Evolutionary conservation across 805 yeast genomes (phyloP), one percentile per base, ranked within the genome.

Genomic region (Alloascoidea hylecoeti): DNA sequence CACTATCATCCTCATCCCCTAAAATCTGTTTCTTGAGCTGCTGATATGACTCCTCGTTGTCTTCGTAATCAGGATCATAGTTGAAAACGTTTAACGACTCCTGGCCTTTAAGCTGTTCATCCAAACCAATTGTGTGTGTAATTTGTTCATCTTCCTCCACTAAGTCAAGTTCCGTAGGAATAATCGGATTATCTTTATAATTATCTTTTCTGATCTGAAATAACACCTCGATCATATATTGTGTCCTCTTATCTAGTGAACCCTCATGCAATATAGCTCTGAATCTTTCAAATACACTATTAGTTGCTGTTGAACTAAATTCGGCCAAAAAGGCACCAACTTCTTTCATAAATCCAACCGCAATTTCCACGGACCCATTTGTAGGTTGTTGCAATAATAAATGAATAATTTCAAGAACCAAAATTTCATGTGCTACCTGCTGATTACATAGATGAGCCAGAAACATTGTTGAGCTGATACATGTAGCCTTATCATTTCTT

Each of bases 371-470:
- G 1, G 78, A 66, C 38, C 66, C 75, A 42, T 72, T 68, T 0
- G 77, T 68, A 1, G 71, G 66, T 18, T 63, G 59, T 27, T 58
- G 53, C 39, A 74, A 46, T 17, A 78, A 46, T 15, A 72, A 42
- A 36, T 66, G 63, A 14, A 73, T 39, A 1, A 78, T 52, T 47
- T 79, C 77, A n/a, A 75, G 55, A 1, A 63, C 55, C 3, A 77
- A 46, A 15, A 69, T 58, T 39, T 70, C 78, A 43, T 75, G 72
- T 9, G 68, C 56, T 1, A 85, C 80, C 37, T 64, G 70, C 45
- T 71, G 77, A 46, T 77, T 78, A 37, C 72, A 68, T 37, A 86
- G 57, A 34, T 75, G 77, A 2, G 79, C 73, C 13, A 85, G 37
- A 44, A 85, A 74, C 3, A 58, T 43, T 0, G 66, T 52, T 16